Evolutionary conservation across 805 yeast species (phyloP), one percentile per base, ranked within the genome.

Genomic region (Clavispora fructus): DNA sequence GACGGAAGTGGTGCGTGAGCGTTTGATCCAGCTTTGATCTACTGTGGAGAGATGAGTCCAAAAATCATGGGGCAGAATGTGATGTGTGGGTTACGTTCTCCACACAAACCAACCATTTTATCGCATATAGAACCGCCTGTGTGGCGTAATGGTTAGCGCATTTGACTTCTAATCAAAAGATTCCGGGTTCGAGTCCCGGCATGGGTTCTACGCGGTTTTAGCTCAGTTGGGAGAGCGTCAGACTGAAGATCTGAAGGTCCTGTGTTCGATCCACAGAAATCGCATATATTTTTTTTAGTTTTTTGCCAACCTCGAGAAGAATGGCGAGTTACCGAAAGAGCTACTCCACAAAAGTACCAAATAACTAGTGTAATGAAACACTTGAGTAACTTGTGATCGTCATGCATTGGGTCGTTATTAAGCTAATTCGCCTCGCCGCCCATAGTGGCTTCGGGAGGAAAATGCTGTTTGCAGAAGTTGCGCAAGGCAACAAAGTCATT

Each of bases 401-500:
- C 25, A 33, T 33, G 37, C 37, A 33, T 33, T 33, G 7, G 37
- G 16, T 33, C 37, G 25, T 33, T 17, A 33, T 9, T 31, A n/a
- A 7, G n/a, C 10, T n/a, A 31, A 7, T n/a, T 31, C 35, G 8
- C n/a, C n/a, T 13, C n/a, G 31, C 4, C 31, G 13, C 6, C 3
- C 4, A 12, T 7, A 27, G 29, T 27, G 29, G 29, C 29, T 8
- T 12, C 31, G 31, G 29, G 25, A 25, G 30, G 40, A 10, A 29
- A 17, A 32, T 56, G 43, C 23, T 50, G 44, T 3, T 42, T 45
- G 40, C 52, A 49, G 48, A 65, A 68, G 17, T 49, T 54, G 39
- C 67, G 56, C 46, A 71, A 59, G 7, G 62, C 62, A 14, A 60
- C 54, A 47, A 67, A 68, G 33, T 62, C 65, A 27, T 63, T 62